These are phyloP conservation scores for Schrenkiella parvula DNA, from an alignment of 345 rosid species.

Conservation along the genomic window DNA sequence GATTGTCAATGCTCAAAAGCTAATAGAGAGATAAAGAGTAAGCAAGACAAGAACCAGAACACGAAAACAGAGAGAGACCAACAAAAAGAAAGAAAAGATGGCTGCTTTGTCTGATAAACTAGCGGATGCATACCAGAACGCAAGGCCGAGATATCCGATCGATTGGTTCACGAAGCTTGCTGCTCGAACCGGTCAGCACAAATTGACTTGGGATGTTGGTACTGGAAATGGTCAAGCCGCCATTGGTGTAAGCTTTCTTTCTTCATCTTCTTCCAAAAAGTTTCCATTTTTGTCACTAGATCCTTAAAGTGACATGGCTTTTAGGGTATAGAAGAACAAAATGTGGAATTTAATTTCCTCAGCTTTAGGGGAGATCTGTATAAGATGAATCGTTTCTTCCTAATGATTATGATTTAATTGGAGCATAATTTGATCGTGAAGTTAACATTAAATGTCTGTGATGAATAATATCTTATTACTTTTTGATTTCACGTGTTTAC, in stretches of 20 bases:
- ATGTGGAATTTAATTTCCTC: background rate
- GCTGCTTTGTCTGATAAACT: constrained; percentile 56
- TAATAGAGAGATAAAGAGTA: background rate
- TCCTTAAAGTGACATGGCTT: background rate
- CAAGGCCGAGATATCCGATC: constrained; percentile 51
- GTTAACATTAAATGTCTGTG: background rate
- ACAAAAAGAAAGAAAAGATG: constrained; percentile 20
- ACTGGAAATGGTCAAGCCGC: constrained; percentile 72
- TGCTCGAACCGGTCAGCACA: constrained; percentile 43
- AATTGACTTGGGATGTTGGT: constrained; percentile 66
- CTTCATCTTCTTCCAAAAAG: background rate
- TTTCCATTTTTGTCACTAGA: background rate
- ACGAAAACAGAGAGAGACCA: background rate
- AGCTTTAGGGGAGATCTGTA: background rate
- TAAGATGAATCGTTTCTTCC: background rate
- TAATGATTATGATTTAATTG: background rate
- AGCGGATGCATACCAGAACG: constrained; percentile 50
- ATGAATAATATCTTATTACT: too few species aligned
- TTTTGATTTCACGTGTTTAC: background rate
- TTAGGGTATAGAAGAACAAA: background rate
- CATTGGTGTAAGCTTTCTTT: constrained; percentile 40
- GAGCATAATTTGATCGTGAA: background rate
- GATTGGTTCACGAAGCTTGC: constrained; percentile 57
- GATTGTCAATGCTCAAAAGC: background rate
- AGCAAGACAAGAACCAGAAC: background rate